Base-by-base conservation (phyloP, 2,329 filamentous ascomycete genomes). In the Ophiosphaerella korrae region DNA sequence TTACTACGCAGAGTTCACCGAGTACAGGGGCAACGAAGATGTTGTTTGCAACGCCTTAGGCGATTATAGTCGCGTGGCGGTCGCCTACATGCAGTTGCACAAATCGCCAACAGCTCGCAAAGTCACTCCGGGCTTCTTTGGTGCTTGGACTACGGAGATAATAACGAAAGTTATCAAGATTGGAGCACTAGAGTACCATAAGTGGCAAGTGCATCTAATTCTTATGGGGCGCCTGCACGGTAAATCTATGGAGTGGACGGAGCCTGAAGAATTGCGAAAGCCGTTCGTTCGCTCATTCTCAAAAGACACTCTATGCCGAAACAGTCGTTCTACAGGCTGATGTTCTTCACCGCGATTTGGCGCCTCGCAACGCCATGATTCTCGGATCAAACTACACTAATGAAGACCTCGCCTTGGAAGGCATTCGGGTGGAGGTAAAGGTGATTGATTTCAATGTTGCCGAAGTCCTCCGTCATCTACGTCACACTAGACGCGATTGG, bases 301-400 rank as follows among this genome's bases (percentile, higher is more conserved):
- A 18, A 42, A 16, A 39, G 18, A 32, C 42, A 1, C 11, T 54
- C 2, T 16, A 35, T 45, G 52, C 48, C 9, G 52, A 54, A 4
- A n/a, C 44, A 7, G n/a, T 39, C 18, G 29, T 56, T 7, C 33
- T 16, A 13, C 18, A 47, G 11, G 40, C 53, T 1, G 53, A 45
- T 2, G 21, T 58, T 7, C 1, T 38, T 1, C 53, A 58, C 18
- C 14, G 38, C 29, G 53, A 58, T 9, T 37, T 51, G 2, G 32
- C 34, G 4, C 50, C 55, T 3, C 52, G 55, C 14, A 58, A 58
- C 16, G 40, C 55, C 32, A 55, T 58, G 11, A 1, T 58, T 7
- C 11, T 33, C 5, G 49, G 42, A 4, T 7, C 23, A 24, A 24
- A 14, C 1, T 23, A 43, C 35, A 12, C 29, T 1, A 26, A 21